A percentile compares a stretch with the other conserved stretches of the same genome.
These are phyloP conservation scores for Plasmodium billcollinsi DNA, from an alignment of 169 alveolate genomes.

Conservation along the genomic window DNA sequence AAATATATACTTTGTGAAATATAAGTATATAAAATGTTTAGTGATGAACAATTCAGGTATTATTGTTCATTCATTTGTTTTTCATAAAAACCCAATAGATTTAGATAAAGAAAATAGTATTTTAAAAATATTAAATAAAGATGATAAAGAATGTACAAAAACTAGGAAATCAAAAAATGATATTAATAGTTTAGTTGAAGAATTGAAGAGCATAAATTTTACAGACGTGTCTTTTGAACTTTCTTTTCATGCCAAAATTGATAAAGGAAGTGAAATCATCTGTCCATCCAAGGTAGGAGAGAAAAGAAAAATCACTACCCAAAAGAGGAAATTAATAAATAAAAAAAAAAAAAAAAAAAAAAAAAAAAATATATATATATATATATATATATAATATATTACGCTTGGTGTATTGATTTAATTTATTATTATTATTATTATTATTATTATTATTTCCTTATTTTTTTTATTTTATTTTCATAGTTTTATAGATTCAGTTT, in stretches of 20 bases:
- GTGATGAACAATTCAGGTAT: conserved; percentile 55
- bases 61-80: conserved; percentile 27
- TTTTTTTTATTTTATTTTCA: not conserved
- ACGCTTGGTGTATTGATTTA: too few species aligned
- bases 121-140: conserved; percentile 44
- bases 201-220: conserved; percentile 10
- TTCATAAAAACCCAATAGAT: conserved; percentile 31
- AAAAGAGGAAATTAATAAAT: too few species aligned
- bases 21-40: conserved; percentile 59
- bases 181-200: conserved; percentile 18
- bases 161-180: not conserved
- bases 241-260: conserved; percentile 11
- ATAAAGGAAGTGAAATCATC: conserved; percentile 19
- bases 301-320: too few species aligned
- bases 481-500: conserved; percentile 70
- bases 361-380: conserved; percentile 9
- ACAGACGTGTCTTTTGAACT: conserved; percentile 37
- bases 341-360: not conserved
- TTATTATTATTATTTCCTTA: not conserved
- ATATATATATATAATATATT: too few species aligned
- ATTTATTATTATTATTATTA: not conserved
- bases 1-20: conserved; percentile 57
- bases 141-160: conserved; percentile 15
- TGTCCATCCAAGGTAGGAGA: conserved; percentile 20
- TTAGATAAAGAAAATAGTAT: conserved; percentile 33